Conservation (phyloP, 257 asterid genomes). For the Nicotiana attenuata region DNA sequence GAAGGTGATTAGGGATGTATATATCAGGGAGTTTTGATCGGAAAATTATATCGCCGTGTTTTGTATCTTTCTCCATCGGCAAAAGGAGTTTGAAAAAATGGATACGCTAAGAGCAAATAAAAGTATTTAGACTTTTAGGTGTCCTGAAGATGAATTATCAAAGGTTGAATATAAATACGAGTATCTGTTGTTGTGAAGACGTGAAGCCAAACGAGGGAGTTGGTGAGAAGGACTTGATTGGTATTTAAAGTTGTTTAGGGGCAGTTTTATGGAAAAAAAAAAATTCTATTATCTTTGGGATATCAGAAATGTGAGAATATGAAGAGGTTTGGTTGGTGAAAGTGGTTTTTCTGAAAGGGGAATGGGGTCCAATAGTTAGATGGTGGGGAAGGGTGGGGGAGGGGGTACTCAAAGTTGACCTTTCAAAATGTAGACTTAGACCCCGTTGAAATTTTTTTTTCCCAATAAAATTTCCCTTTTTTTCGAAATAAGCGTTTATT, state of each 20-base stretch:
- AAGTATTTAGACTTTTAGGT: conserved; percentile 11
- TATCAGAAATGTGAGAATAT: conserved; percentile 11
- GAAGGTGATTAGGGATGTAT: conserved; percentile 68
- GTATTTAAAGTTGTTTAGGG: conserved; percentile 43
- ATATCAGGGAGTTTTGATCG: conserved; percentile 77
- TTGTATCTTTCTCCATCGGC: conserved; percentile 33
- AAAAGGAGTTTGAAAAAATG: background rate
- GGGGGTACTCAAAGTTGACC: conserved; percentile 20
- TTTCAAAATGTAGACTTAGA: background rate
- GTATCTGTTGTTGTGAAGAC: background rate
- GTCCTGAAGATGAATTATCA: conserved; percentile 28
- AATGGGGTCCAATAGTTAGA: conserved; percentile 29
- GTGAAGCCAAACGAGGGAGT: conserved; percentile 19
- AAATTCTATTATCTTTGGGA: background rate
- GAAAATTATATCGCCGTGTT: conserved; percentile 40
- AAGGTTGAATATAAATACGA: conserved; percentile 31
- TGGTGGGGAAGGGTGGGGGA: conserved; percentile 6
- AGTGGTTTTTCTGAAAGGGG: conserved; percentile 11
- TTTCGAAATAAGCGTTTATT: too few species aligned
- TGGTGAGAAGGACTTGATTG: conserved; percentile 30
- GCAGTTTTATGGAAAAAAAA: conserved; percentile 14
- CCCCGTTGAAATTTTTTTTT: too few species aligned
- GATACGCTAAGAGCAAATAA: background rate
- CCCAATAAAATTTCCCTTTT: too few species aligned
- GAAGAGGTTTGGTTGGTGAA: conserved; percentile 54